Evolutionary conservation across 2,329 filamentous ascomycete species (phyloP), one percentile per base, ranked within the genome.

Genomic region (Periconia macrospinosa): DNA sequence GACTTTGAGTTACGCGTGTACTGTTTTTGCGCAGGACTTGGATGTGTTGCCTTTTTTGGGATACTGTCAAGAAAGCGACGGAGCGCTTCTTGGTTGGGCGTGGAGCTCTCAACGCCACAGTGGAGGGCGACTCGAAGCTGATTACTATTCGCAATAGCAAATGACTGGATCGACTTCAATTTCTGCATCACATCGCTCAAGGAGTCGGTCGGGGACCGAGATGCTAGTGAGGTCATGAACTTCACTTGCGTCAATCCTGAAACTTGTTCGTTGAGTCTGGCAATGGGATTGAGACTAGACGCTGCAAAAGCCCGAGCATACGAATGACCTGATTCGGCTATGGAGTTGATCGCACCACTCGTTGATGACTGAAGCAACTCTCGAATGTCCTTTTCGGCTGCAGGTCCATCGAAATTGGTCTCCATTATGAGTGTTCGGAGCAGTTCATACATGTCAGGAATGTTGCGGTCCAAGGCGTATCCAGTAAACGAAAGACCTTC

Each of bases 161-260:
- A 83, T 14, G 82, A 81, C 71, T 97, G 93, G 51, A 97, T 95
- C 19, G 85, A 77, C 74, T 95, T 94, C 42, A 99, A 82, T 71
- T 96, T 94, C 42, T 82, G 77, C 57, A 97, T 89, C 8, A 96
- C 82, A 61, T 92, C 88, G 55, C 82, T 80, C 11, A 96, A 81
- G 44, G 84, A 84, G 62, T 92, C 87, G 0, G 85, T 81, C 54
- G 86, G 84, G 0, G 84, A 82, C 43, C 91, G 84, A 30, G 86
- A 87, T 15, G 92, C 91, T 13, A 99, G 81, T 18, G 85, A 85
- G 0, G 91, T 90, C 30, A 91, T 88, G 35, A 95, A 82, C 74
- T 94, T 90, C 47, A 97, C 86, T 71, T 99, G 94, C 0, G 91
- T 88, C 50, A 99, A 79, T n/a, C 94, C 94, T 48, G 86, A 84